These are phyloP conservation scores for Pyrenopolyporus hunteri DNA, from an alignment of 495 filamentous ascomycete genomes.

Conservation along the genomic window DNA sequence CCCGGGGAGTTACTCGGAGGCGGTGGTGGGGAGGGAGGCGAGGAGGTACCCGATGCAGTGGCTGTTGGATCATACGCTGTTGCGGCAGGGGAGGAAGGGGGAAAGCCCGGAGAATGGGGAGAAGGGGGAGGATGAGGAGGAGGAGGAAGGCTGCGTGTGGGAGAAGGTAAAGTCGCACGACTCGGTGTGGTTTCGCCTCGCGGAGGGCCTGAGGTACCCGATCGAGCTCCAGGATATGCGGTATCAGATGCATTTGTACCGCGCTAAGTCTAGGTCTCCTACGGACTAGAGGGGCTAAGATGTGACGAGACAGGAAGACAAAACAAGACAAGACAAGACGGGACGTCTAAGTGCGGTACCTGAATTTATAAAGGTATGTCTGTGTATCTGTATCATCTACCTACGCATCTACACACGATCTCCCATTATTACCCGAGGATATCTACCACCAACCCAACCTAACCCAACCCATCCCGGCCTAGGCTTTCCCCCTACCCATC, in stretches of 20 bases:
- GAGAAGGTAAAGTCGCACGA: conserved; percentile 73
- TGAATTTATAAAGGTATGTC: neutral
- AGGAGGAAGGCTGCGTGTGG: conserved; percentile 59
- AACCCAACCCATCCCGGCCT: conserved; percentile 95
- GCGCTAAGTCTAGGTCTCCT: conserved; percentile 20
- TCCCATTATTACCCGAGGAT: neutral
- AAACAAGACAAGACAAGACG: too few relatives aligned
- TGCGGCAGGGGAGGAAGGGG: conserved; percentile 39
- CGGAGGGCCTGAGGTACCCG: conserved; percentile 72
- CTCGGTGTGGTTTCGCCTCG: conserved; percentile 82
- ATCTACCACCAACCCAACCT: conserved; percentile 40
- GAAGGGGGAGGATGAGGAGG: conserved; percentile 20
- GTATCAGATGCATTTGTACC: conserved; percentile 87
- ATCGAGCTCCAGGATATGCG: conserved; percentile 92
- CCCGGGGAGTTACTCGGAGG: conserved; percentile 86
- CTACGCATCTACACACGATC: neutral
- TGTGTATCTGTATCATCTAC: neutral
- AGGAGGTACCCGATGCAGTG: conserved; percentile 93
- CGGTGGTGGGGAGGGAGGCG: conserved; percentile 64
- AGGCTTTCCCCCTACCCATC: neutral
- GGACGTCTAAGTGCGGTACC: neutral
- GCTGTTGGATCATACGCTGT: conserved; percentile 82
- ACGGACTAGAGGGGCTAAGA: neutral
- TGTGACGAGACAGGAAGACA: neutral
- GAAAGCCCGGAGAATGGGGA: neutral